Evolutionary conservation across 108 stramenopile genomes (phyloP).

Genomic region (Licmophora abbreviata): DNA sequence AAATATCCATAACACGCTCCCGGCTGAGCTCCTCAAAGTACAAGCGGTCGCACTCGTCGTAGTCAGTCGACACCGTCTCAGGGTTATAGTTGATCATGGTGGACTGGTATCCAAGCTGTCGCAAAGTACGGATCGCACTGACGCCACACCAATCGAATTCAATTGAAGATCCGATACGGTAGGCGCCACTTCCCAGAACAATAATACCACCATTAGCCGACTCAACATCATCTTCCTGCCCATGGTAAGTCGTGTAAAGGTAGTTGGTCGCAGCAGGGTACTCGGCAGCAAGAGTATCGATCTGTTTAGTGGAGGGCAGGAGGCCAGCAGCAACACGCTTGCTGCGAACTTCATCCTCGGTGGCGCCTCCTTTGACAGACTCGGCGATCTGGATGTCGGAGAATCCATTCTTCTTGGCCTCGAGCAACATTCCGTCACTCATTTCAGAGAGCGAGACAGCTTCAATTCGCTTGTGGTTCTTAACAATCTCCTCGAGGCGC

Average conservation of each 20-base stretch:
- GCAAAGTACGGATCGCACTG: constrained; percentile 88
- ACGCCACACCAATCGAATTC: constrained; percentile 99
- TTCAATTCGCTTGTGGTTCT: constrained; percentile 44
- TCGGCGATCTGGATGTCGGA: constrained; percentile 87
- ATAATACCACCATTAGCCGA: constrained; percentile 81
- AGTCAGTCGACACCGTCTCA: constrained; percentile 99
- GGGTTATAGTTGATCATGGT: constrained; percentile 99
- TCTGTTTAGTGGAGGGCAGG: constrained; percentile 91
- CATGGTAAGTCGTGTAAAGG: constrained; percentile 96
- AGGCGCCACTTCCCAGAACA: constrained; percentile 96
- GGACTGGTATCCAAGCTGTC: constrained; percentile 79
- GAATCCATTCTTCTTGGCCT: constrained; percentile 91
- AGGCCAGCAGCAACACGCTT: constrained; percentile 65
- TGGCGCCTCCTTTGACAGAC: constrained; percentile 29
- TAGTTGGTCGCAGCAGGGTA: constrained; percentile 98
- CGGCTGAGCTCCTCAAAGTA: constrained; percentile 96
- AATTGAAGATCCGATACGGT: constrained; percentile 96
- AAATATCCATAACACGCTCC: constrained; percentile 95
- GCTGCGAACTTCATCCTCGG: constrained; percentile 66
- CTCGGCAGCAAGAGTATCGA: constrained; percentile 98
- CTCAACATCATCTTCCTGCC: constrained; percentile 85
- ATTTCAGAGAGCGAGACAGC: constrained; percentile 35
- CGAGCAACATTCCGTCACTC: constrained; percentile 41
- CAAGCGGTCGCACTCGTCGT: constrained; percentile 97
- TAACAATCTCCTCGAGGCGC: constrained; percentile 82